Conservation (phyloP, 257 asterid species). For the Mentha longifolia region DNA sequence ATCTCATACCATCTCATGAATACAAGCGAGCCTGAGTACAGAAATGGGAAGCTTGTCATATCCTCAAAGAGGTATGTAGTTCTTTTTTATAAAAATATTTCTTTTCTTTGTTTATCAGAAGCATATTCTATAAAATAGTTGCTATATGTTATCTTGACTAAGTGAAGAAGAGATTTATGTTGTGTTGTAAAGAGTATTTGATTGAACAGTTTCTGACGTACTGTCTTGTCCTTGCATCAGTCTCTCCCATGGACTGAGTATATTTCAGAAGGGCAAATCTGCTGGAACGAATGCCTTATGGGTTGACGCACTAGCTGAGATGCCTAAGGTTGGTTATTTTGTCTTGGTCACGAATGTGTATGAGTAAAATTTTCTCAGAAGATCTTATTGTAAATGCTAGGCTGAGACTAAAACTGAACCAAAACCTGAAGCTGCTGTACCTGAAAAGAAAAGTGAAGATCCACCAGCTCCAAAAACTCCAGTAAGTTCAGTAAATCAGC, state of each 20-base stretch:
- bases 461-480: slow-evolving; percentile 57
- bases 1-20: slow-evolving; percentile 81
- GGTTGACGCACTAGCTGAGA: slow-evolving; percentile 62
- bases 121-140: not conserved
- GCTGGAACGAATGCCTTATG: slow-evolving; percentile 47
- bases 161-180: slow-evolving; percentile 13
- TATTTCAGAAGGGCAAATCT: slow-evolving; percentile 76
- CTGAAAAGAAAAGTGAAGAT: slow-evolving; percentile 54
- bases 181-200: not conserved
- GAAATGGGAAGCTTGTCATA: slow-evolving; percentile 87
- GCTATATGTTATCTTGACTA: slow-evolving; percentile 27
- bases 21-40: slow-evolving; percentile 65
- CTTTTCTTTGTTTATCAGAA: not conserved
- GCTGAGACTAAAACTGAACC: slow-evolving; percentile 12
- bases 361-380: not conserved
- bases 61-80: slow-evolving; percentile 66
- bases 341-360: not conserved
- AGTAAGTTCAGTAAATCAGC: slow-evolving; percentile 49
- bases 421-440: slow-evolving; percentile 42
- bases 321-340: slow-evolving; percentile 53
- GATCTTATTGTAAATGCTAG: slow-evolving; percentile 33
- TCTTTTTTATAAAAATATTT: not conserved
- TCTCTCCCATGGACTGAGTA: slow-evolving; percentile 73
- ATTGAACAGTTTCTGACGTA: slow-evolving; percentile 39
- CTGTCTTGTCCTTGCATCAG: slow-evolving; percentile 45